Conservation (phyloP, 768 basidiomycete genomes). For the Trametes coccinea region DNA sequence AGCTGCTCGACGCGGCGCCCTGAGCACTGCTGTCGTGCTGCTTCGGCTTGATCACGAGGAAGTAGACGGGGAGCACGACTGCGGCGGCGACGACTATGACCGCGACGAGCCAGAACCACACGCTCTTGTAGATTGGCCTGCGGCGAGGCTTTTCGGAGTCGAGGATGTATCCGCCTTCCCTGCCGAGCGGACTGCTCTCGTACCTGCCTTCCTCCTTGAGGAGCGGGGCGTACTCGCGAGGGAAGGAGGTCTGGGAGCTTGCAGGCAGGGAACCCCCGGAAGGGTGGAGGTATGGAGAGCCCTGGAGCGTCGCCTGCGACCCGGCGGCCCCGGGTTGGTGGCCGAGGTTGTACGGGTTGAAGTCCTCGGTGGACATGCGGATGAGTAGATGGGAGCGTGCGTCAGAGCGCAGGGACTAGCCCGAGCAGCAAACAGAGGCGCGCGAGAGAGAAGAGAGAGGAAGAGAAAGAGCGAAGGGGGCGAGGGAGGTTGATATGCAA, state of each 20-base stretch:
- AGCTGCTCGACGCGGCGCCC: background rate
- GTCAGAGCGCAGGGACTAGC: background rate
- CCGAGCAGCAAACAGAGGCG: background rate
- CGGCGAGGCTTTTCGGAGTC: conserved; percentile 30
- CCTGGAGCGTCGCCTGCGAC: conserved; percentile 7
- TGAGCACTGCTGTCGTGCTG: background rate
- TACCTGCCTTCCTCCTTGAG: background rate
- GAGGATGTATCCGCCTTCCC: conserved; percentile 51
- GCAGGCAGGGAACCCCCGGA: background rate
- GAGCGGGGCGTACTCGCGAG: conserved; percentile 7
- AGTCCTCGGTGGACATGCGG: background rate
- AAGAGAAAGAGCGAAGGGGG: background rate
- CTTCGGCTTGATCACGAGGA: conserved; percentile 55
- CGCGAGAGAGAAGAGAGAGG: background rate
- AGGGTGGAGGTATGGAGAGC: conserved; percentile 1
- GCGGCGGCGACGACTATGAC: conserved; percentile 52
- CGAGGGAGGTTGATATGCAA: background rate
- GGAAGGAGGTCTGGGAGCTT: background rate
- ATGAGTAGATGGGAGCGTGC: background rate
- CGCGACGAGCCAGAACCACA: conserved; percentile 11
- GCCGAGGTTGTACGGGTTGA: conserved; percentile 1
- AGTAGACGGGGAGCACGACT: conserved; percentile 64
- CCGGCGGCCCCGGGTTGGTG: background rate
- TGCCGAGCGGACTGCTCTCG: conserved; percentile 3
- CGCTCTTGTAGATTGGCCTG: conserved; percentile 43